These are phyloP conservation scores for Trametes sp. DNA, from an alignment of 1,284 basidiomycete species.

Conservation along the genomic window DNA sequence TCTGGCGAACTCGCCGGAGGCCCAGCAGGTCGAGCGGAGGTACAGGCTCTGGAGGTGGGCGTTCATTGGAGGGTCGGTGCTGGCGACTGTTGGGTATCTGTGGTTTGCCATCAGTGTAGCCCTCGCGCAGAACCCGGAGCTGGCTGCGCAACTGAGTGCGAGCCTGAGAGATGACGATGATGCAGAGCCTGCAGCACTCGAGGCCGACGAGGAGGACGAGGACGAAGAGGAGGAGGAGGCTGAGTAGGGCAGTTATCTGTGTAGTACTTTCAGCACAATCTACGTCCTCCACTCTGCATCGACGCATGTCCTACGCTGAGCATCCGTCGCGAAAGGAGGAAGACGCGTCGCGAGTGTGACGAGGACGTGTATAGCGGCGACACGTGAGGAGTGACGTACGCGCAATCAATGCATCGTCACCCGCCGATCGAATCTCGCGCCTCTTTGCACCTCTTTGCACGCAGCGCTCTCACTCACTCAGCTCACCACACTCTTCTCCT, in stretches of 20 bases:
- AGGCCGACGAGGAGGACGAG: slow-evolving; percentile 27
- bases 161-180: slow-evolving; percentile 29
- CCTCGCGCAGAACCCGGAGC: slow-evolving; percentile 13
- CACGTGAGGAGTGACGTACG: slow-evolving; percentile 17
- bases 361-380: neutral
- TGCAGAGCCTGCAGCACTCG: slow-evolving; percentile 43
- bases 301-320: neutral
- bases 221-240: slow-evolving; percentile 32
- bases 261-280: neutral
- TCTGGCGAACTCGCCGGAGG: slow-evolving; percentile 31
- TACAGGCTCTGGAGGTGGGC: slow-evolving; percentile 46
- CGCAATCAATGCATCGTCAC: slow-evolving; percentile 12
- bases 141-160: slow-evolving; percentile 15
- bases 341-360: slow-evolving; percentile 2
- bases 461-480: too few species aligned
- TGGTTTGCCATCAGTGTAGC: slow-evolving; percentile 14
- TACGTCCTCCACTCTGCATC: neutral
- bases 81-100: slow-evolving; percentile 31
- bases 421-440: slow-evolving; percentile 19
- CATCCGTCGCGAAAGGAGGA: neutral
- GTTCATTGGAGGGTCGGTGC: slow-evolving; percentile 43
- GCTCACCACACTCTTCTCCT: neutral
- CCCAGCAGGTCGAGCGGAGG: slow-evolving; percentile 44
- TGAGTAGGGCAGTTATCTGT: slow-evolving; percentile 17
- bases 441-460: neutral